These are phyloP conservation scores for Coemansia nantahalensis DNA, from an alignment of 192 early-diverging fungal species.

Conservation along the genomic window DNA sequence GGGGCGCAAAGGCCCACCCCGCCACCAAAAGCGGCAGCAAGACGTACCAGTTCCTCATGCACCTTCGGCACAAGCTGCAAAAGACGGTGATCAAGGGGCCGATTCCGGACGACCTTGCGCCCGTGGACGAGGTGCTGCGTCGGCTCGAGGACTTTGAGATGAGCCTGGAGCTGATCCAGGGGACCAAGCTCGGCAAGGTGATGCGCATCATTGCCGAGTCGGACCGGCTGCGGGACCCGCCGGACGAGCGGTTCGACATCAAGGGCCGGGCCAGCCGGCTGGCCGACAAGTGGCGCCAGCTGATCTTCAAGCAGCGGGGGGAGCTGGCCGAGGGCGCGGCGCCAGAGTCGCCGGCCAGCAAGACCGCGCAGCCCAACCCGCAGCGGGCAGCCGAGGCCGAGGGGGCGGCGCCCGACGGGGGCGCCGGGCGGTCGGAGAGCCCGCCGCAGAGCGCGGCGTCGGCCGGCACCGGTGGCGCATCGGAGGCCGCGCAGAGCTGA, in stretches of 20 bases:
- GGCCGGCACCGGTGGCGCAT: too few species aligned
- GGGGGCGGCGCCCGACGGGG: neutral
- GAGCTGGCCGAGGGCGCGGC: slow-evolving; percentile 26
- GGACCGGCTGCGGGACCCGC: slow-evolving; percentile 32
- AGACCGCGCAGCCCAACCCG: slow-evolving; percentile 6
- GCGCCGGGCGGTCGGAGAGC: neutral
- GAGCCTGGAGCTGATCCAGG: slow-evolving; percentile 48
- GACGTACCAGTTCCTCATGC: slow-evolving; percentile 43
- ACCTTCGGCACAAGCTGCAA: slow-evolving; percentile 50
- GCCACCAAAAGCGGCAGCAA: slow-evolving; percentile 27
- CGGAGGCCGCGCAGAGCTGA: too few species aligned
- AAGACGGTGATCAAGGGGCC: slow-evolving; percentile 50
- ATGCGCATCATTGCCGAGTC: slow-evolving; percentile 48
- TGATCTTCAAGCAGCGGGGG: slow-evolving; percentile 34
- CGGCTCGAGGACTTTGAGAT: slow-evolving; percentile 51
- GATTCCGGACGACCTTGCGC: slow-evolving; percentile 33
- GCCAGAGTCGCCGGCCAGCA: slow-evolving; percentile 31
- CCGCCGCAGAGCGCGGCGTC: neutral
- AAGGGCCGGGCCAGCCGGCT: slow-evolving; percentile 45
- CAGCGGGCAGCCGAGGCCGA: slow-evolving; percentile 1
- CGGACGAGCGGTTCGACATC: slow-evolving; percentile 41
- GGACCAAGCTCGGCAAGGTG: slow-evolving; percentile 53
- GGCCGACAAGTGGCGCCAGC: slow-evolving; percentile 47
- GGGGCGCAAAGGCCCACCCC: slow-evolving; percentile 28
- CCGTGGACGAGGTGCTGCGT: slow-evolving; percentile 39